Conservation (phyloP, 2,329 filamentous ascomycete species). For the Cadophora malorum region DNA sequence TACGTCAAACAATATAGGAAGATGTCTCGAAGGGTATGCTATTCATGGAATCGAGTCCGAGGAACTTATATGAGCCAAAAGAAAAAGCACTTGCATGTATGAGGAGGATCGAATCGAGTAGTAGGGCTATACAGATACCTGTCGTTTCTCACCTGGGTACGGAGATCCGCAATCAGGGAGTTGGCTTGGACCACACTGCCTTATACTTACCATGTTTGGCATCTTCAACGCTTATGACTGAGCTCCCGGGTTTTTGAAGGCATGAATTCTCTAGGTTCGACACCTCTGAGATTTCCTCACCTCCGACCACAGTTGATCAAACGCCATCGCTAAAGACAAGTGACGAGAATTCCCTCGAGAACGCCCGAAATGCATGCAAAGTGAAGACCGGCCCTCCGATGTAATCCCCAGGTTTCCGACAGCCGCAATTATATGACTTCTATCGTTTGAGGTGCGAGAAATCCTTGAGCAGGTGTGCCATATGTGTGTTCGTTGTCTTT, state of each 20-base stretch:
- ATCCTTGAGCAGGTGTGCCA: conserved; percentile 45
- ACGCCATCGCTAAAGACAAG: conserved; percentile 37
- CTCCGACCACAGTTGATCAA: conserved; percentile 42
- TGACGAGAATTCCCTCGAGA: background rate
- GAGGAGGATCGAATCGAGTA: background rate
- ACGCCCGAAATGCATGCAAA: conserved; percentile 21
- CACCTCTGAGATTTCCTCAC: background rate
- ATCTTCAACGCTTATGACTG: background rate
- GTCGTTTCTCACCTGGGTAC: background rate
- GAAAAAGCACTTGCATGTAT: background rate
- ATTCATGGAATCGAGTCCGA: background rate
- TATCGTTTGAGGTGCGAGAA: conserved; percentile 42
- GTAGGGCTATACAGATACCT: background rate
- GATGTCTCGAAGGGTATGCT: background rate
- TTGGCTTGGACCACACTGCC: background rate
- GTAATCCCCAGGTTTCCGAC: background rate
- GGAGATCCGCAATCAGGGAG: background rate
- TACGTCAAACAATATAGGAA: background rate
- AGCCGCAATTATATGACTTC: background rate
- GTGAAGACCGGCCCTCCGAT: background rate
- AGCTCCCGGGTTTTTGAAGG: background rate
- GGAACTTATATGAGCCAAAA: background rate
- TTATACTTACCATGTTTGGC: background rate
- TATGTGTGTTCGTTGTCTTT: conserved; percentile 47
- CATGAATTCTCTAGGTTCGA: conserved; percentile 2